These are phyloP conservation scores for Lonicera japonica DNA, from an alignment of 129 eudicot species.

Conservation along the genomic window DNA sequence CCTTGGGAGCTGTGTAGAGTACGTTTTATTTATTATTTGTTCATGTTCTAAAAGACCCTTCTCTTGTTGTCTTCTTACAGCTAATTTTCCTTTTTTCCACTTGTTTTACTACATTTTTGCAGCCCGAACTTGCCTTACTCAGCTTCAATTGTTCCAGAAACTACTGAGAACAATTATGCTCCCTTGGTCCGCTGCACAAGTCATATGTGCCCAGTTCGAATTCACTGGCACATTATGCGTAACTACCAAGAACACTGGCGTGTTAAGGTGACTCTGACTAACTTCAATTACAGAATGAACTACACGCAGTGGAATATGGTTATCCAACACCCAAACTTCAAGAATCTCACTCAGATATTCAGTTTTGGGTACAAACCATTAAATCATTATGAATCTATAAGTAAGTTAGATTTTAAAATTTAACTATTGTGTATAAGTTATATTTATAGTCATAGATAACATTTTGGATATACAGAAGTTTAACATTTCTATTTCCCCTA, in stretches of 20 bases:
- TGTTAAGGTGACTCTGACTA: slow-evolving; percentile 85
- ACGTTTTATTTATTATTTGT: slow-evolving; percentile 24
- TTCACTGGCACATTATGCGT: slow-evolving; percentile 93
- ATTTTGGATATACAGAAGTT: no score
- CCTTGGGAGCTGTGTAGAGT: slow-evolving; percentile 86
- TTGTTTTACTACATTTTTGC: slow-evolving; percentile 10
- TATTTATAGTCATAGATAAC: no score
- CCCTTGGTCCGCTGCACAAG: slow-evolving; percentile 92
- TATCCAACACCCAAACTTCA: slow-evolving; percentile 88
- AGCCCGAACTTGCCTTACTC: slow-evolving; percentile 64
- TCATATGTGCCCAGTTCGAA: slow-evolving; percentile 95
- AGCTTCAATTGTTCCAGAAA: no score
- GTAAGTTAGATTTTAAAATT: slow-evolving; percentile 54
- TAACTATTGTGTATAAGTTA: neutral
- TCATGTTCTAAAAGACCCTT: neutral
- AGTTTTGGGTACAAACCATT: slow-evolving; percentile 84
- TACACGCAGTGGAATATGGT: no score
- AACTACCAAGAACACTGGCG: slow-evolving; percentile 97
- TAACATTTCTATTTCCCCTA: neutral
- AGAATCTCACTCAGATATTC: slow-evolving; percentile 75
- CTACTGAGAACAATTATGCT: no score
- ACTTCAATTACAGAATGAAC: slow-evolving; percentile 90
- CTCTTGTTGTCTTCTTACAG: neutral
- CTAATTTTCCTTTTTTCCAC: neutral
- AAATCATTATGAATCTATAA: no score